phyloP scores from a whole-genome alignment of 805 yeast species.

The Candida broadrunensis region DNA sequence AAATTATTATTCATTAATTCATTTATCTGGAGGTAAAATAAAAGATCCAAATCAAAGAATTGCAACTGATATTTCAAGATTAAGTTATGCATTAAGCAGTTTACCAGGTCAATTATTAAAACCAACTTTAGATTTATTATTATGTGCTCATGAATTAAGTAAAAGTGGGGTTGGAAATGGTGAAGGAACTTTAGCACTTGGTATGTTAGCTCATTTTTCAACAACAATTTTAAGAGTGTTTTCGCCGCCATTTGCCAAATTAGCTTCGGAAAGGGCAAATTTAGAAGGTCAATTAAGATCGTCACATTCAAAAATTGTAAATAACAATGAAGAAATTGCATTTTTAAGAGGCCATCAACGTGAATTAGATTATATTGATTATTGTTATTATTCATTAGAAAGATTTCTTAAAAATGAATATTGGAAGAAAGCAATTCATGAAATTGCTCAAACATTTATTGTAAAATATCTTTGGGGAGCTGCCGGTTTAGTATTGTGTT shows the following conservation, averaged over 20 bases:
- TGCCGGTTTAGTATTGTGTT: constrained; percentile 81
- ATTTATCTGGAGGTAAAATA: constrained; percentile 49
- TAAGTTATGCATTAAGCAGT: constrained; percentile 66
- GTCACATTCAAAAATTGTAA: constrained; percentile 76
- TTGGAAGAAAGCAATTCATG: constrained; percentile 74
- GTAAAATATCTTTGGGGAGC: constrained; percentile 97
- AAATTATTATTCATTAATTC: constrained; percentile 70
- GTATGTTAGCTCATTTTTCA: constrained; percentile 76
- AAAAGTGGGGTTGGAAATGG: constrained; percentile 65
- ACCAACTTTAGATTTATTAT: constrained; percentile 73
- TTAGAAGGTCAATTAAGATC: constrained; percentile 84
- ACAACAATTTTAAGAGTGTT: constrained; percentile 69
- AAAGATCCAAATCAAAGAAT: constrained; percentile 81
- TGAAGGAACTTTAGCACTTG: constrained; percentile 76
- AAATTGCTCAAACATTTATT: constrained; percentile 81
- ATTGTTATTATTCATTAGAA: constrained; percentile 76
- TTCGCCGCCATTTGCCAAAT: constrained; percentile 86
- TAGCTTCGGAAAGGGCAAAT: constrained; percentile 71
- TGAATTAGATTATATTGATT: constrained; percentile 75
- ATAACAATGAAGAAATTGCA: constrained; percentile 84
- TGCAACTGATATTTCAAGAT: constrained; percentile 74
- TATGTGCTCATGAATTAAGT: constrained; percentile 77
- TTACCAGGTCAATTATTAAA: constrained; percentile 82
- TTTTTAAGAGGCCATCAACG: constrained; percentile 75
- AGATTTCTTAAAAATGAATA: constrained; percentile 73